Evolutionary conservation across 805 yeast species (phyloP).

Genomic region (Ogataea nitratoaversa): DNA sequence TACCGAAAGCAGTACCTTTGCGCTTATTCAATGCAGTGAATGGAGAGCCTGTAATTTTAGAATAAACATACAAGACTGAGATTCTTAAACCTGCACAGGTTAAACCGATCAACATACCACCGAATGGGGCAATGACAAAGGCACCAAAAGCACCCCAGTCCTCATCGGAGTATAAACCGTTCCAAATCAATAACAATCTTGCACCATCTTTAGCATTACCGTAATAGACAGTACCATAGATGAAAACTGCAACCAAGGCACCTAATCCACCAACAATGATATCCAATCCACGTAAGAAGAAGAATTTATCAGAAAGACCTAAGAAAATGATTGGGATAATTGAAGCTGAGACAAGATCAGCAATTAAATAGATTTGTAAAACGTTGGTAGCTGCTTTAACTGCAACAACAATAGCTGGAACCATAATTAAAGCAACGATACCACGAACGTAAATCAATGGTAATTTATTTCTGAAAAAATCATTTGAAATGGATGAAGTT

Average conservation of each 20-base stretch:
- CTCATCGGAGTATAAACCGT: constrained; percentile 68
- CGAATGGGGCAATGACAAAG: constrained; percentile 84
- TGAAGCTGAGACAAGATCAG: constrained; percentile 84
- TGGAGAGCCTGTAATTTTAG: constrained; percentile 33
- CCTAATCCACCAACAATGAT: constrained; percentile 81
- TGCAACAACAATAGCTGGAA: constrained; percentile 86
- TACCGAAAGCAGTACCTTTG: constrained; percentile 9
- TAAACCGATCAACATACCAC: constrained; percentile 61
- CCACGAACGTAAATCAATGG: constrained; percentile 62
- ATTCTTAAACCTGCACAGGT: constrained; percentile 49
- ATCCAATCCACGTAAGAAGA: constrained; percentile 74
- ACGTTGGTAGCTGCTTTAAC: constrained; percentile 77
- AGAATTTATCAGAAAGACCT: constrained; percentile 65
- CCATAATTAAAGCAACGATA: constrained; percentile 69
- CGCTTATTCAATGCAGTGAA: constrained; percentile 45
- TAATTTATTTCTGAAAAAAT: constrained; percentile 78
- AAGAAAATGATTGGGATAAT: constrained; percentile 80
- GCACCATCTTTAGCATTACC: constrained; percentile 73
- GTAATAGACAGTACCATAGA: constrained; percentile 81
- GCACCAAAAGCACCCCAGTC: constrained; percentile 98
- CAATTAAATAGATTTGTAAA: constrained; percentile 82
- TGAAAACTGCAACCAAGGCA: constrained; percentile 72
- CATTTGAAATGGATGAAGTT: constrained; percentile 86
- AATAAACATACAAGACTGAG: constrained; percentile 26
- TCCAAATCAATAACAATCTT: constrained; percentile 63